Base-by-base conservation (phyloP, 495 filamentous ascomycete genomes). In the Aspergillus affinis region DNA sequence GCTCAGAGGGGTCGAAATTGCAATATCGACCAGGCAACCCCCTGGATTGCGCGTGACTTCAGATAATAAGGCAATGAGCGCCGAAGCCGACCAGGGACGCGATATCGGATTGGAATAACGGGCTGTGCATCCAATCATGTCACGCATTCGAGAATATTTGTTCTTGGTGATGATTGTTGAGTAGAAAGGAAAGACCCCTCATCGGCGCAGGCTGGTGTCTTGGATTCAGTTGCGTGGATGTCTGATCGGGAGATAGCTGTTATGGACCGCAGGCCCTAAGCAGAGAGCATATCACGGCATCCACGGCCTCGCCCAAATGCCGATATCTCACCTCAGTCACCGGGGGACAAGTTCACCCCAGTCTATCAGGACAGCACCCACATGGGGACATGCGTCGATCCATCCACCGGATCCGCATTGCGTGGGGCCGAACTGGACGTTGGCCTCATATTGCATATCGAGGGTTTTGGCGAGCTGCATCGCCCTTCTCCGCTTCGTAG, bases 371-470 rank as follows among this genome's bases (percentile, higher is more conserved):
- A 49, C 7, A 49, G 48, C 19, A 20, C 18, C 48, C 48, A 49
- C 48, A 49, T 20, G 48, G 48, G n/a, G 48, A 49, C 48, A 17
- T 26, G 18, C 48, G 48, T 49, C 48, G 48, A 49, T 49, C 48
- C 48, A 21, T 20, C 48, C 48, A 49, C 19, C 8, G 8, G 36
- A 41, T 41, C 36, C 36, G 36, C 36, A 41, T 10, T 41, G 18
- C 48, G 48, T 49, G 48, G 48, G 48, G 48, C 48, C 18, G 48
- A 20, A 20, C 48, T 49, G 48, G 48, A 49, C n/a, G 10, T 41
- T 41, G 36, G 9, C 12, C 36, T 41, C 36, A 41, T 41, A 15
- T 13, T 41, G 36, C 36, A 41, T 41, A 41, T 41, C 36, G 36
- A 41, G 36, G 12, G 6, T 17, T 15, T 41, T 41, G 36, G 36